Base-by-base conservation (phyloP, 1,284 basidiomycete genomes). In the Malassezia yamatoensis region DNA sequence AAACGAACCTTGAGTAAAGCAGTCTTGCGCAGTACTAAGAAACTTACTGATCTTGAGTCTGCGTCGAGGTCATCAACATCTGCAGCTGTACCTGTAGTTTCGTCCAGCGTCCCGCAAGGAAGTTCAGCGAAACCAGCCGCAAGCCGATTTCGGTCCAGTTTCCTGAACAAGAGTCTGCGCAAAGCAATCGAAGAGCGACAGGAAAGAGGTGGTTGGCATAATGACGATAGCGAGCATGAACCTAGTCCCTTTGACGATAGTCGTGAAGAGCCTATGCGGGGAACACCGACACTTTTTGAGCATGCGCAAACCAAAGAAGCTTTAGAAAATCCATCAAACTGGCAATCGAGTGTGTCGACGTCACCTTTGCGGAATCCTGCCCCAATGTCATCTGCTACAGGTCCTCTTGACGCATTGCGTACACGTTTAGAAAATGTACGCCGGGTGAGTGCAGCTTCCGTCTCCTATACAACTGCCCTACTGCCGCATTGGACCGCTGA, bases 151-250 rank as follows among this genome's bases (percentile, higher is more conserved):
- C 59, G 58, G 45, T 55, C 57, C 33, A 70, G 65, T 51, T 70
- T 70, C 61, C 64, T 70, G 45, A 68, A 66, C 62, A 70, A 70
- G 61, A 70, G 68, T 39, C 33, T 70, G 49, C 61, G 62, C 36
- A 64, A 67, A 48, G 64, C 63, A 39, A 61, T 64, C n/a, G 62
- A 63, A 11, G 65, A 64, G 36, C 61, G 60, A 39, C 59, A 64
- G 43, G 54, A 52, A 8, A 51, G 51, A 10, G 56, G 54, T 21
- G 53, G 52, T 12, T 50, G 54, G 1, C 61, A 63, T 8, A 49
- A 43, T n/a, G 64, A 66, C 24, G 62, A 64, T 12, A 49, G 47
- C 5, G 62, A 62, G 8, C 50, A 43, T 4, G 51, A 53, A 47
- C 50, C 38, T 2, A 56, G 49, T 40, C 49, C 42, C 2, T 41